phyloP scores from a whole-genome alignment of 139 green algal genomes.

The Eudorina sp. region DNA sequence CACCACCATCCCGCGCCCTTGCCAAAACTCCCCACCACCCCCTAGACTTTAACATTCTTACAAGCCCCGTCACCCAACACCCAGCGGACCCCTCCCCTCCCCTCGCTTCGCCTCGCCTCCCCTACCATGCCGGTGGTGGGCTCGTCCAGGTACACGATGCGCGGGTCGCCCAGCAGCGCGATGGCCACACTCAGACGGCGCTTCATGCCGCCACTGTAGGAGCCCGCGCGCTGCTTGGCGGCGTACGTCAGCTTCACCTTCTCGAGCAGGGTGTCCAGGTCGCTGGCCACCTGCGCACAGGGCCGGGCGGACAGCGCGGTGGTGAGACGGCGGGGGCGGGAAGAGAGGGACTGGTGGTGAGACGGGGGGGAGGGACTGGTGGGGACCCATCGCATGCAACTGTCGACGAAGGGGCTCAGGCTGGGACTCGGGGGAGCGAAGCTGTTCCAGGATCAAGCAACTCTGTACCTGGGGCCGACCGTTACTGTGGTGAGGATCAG shows the following conservation, averaged over 20 bases:
- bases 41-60: too few species aligned
- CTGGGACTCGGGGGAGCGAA: too few species aligned
- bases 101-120: background rate
- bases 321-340: background rate
- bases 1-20: too few species aligned
- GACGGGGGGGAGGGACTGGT: too few species aligned
- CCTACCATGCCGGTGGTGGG: slow-evolving; percentile 88
- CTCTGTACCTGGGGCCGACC: too few species aligned
- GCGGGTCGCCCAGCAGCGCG: slow-evolving; percentile 91
- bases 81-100: background rate
- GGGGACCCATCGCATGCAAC: too few species aligned
- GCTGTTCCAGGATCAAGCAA: too few species aligned
- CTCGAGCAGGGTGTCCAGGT: slow-evolving; percentile 66
- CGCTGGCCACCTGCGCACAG: slow-evolving; percentile 40
- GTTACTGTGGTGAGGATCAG: too few species aligned
- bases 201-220: slow-evolving; percentile 91
- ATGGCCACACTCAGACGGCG: slow-evolving; percentile 90
- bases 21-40: too few species aligned
- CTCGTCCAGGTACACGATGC: slow-evolving; percentile 96
- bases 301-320: background rate
- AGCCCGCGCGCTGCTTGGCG: slow-evolving; percentile 56
- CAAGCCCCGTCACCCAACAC: background rate
- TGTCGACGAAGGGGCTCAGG: too few species aligned
- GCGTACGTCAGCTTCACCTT: slow-evolving; percentile 80
- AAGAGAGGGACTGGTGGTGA: too few species aligned